Evolutionary conservation across 768 basidiomycete genomes (phyloP).

Genomic region (Amanita thiersii): DNA sequence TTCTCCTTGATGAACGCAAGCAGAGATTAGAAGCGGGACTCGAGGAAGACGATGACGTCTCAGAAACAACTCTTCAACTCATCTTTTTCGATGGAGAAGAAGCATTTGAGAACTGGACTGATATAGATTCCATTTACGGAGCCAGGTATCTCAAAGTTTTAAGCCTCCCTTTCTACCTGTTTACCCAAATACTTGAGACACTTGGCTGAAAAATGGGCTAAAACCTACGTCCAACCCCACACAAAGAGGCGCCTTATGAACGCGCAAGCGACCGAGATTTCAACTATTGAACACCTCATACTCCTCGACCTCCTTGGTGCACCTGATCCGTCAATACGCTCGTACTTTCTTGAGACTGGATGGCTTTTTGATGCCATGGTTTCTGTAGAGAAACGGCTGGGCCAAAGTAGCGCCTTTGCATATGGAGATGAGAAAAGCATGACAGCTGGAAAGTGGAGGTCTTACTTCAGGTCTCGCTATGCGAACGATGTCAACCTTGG

Average conservation of each 20-base stretch:
- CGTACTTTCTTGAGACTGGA: constrained; percentile 80
- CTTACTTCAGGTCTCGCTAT: constrained; percentile 59
- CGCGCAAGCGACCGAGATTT: constrained; percentile 53
- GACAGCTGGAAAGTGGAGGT: constrained; percentile 42
- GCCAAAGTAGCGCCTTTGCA: constrained; percentile 52
- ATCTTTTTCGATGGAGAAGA: constrained; percentile 98
- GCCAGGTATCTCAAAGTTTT: too few species aligned
- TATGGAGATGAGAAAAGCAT: constrained; percentile 35
- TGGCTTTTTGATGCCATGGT: constrained; percentile 85
- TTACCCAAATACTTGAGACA: constrained; percentile 43
- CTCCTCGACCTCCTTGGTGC: constrained; percentile 90
- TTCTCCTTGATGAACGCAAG: constrained; percentile 55
- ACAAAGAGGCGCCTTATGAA: constrained; percentile 48
- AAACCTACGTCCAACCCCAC: constrained; percentile 55
- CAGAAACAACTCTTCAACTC: constrained; percentile 82
- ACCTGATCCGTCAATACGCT: constrained; percentile 62
- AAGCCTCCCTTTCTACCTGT: not conserved
- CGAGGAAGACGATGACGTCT: constrained; percentile 69
- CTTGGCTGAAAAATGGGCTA: constrained; percentile 79
- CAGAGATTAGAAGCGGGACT: constrained; percentile 44
- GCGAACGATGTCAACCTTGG: constrained; percentile 32
- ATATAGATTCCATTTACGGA: constrained; percentile 90
- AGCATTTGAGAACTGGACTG: constrained; percentile 87
- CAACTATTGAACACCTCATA: constrained; percentile 83
- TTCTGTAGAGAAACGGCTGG: constrained; percentile 65